Conservation (phyloP, 495 filamentous ascomycete species). For the Wilcoxina mikolae region DNA sequence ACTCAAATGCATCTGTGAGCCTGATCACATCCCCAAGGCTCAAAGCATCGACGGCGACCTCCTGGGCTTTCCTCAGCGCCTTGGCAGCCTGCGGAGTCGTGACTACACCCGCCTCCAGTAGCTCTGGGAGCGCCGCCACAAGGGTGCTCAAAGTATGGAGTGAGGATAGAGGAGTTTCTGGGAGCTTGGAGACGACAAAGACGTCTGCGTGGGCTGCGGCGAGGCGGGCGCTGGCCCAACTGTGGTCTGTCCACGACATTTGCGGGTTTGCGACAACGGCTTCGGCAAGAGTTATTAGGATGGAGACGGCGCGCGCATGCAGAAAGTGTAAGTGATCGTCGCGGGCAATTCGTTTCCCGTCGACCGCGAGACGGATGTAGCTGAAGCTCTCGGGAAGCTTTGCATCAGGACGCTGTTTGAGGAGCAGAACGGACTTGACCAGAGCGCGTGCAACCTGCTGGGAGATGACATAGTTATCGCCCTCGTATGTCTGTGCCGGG, state of each 20-base stretch:
- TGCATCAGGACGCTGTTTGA: background rate
- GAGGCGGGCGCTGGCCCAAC: constrained; percentile 16
- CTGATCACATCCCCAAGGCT: constrained; percentile 14
- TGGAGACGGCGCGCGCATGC: constrained; percentile 15
- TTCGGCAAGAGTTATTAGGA: constrained; percentile 15
- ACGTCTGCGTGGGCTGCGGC: constrained; percentile 24
- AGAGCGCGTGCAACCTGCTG: constrained; percentile 61
- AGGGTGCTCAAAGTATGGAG: constrained; percentile 17
- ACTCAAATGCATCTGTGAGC: constrained; percentile 22
- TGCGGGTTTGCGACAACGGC: constrained; percentile 6
- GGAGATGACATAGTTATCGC: constrained; percentile 66
- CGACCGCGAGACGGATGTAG: background rate
- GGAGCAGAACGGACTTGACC: constrained; percentile 24
- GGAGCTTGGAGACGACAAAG: constrained; percentile 19
- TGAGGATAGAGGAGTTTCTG: constrained; percentile 4
- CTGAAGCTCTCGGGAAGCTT: background rate
- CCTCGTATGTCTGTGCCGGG: constrained; percentile 52
- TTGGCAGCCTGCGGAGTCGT: constrained; percentile 14
- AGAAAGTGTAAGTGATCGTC: constrained; percentile 14
- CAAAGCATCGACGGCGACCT: constrained; percentile 13
- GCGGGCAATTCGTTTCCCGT: background rate
- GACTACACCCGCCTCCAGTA: constrained; percentile 23
- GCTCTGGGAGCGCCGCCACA: constrained; percentile 15
- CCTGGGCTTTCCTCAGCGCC: constrained; percentile 15
- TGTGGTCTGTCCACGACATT: constrained; percentile 11